Base-by-base conservation (phyloP, 176 grass and related monocot species). In the Cenchrus purpureus region DNA sequence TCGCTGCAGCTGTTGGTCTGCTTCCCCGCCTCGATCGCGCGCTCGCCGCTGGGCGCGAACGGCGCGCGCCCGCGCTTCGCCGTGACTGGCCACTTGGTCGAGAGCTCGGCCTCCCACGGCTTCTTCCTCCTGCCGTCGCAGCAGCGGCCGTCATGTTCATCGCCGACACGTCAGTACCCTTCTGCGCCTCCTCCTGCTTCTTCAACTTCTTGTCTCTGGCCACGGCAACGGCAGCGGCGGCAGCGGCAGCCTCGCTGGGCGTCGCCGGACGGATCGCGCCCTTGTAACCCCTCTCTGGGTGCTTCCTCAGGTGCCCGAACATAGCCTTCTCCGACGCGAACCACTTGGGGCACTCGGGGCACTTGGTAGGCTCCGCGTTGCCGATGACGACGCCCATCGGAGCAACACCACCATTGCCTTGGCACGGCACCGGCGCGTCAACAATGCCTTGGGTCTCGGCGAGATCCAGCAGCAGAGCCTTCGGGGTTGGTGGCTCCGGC, bases 281-380 rank as follows among this genome's bases (percentile, higher is more conserved):
- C 61, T 83, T 89, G 84, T 89, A 81, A 0, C 76, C 57, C 56
- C 49, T 65, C 31, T 60, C 20, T 4, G 87, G 91, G 66, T 92
- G 91, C 31, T 66, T 29, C 76, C 84, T 71, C 63, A 89, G 69
- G 84, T 92, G 91, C 20, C 91, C 91, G 72, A 81, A 87, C 84
- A 92, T 66, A 5, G 91, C 87, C 84, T 87, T 92, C 32, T 34
- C 50, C 7, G 83, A 87, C 65, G 5, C 10, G 77, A 92, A 92
- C 42, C 7, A 2, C 91, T 87, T 92, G 25, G 56, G 65, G 57
- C 91, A 92, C 84, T 92, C 91, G 0, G 63, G 63, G 31, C 87
- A 89, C 75, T 28, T 32, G 59, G 6, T 65, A 12, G 14, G 8
- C 80, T 62, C 22, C 37, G 80, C 42, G 31, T 10, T 40, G 62